phyloP scores from a whole-genome alignment of 495 filamentous ascomycete genomes.

The Penicillium dipodomyicola region DNA sequence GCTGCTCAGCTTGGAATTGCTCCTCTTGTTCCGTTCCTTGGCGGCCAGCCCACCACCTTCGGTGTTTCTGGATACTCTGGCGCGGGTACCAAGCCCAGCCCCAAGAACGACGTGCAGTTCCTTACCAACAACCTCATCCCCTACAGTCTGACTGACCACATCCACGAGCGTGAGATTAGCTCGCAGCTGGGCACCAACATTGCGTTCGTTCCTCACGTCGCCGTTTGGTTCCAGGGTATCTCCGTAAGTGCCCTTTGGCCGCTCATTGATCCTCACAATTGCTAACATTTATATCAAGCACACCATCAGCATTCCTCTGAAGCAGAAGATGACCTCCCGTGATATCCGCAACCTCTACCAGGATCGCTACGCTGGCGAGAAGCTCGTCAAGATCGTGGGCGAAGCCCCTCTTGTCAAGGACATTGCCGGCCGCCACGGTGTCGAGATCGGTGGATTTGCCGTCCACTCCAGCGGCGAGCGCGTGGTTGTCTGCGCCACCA shows the following conservation, averaged over 20 bases:
- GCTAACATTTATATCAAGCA: conserved; percentile 48
- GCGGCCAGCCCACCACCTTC: conserved; percentile 80
- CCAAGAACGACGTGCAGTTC: conserved; percentile 92
- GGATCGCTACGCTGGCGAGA: conserved; percentile 92
- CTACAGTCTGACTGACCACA: conserved; percentile 91
- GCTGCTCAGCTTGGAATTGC: conserved; percentile 92
- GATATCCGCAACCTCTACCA: conserved; percentile 95
- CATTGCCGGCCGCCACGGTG: conserved; percentile 86
- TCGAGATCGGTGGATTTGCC: conserved; percentile 93
- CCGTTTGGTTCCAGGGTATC: conserved; percentile 97
- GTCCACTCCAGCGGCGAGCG: conserved; percentile 85
- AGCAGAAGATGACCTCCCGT: conserved; percentile 77
- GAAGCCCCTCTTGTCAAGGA: conserved; percentile 84
- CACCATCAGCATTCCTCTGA: conserved; percentile 85
- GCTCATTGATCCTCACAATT: not conserved
- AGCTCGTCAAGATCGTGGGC: conserved; percentile 86
- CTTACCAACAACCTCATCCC: conserved; percentile 88
- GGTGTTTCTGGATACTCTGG: conserved; percentile 96
- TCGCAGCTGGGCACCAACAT: conserved; percentile 71
- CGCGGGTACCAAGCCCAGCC: conserved; percentile 90
- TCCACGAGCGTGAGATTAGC: conserved; percentile 92
- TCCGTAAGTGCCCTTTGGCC: conserved; percentile 42
- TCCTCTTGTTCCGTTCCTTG: conserved; percentile 75
- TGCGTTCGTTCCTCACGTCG: conserved; percentile 92
- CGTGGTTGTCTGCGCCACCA: conserved; percentile 94